These are phyloP conservation scores for Agarophyton chilense DNA, from an alignment of 23 red algal genomes.

Conservation along the genomic window DNA sequence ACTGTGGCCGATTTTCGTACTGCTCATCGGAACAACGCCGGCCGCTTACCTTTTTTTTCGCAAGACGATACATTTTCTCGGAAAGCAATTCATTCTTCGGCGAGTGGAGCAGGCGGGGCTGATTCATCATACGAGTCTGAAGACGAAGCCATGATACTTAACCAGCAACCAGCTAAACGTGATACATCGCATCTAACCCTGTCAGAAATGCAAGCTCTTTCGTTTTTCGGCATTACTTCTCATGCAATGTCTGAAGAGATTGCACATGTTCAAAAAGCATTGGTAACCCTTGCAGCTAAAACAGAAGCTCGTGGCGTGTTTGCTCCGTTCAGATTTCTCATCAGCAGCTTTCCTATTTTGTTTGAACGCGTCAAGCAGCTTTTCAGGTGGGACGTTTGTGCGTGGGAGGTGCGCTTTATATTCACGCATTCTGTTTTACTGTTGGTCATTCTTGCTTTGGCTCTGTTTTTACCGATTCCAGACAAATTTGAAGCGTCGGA, in stretches of 20 bases:
- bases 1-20: slow-evolving; percentile 7
- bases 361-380: slow-evolving; percentile 11
- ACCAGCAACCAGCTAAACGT: not conserved
- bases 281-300: slow-evolving; percentile 36
- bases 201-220: slow-evolving; percentile 36
- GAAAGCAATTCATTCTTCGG: not conserved
- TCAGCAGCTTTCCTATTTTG: slow-evolving; percentile 32
- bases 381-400: not conserved
- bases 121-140: not conserved
- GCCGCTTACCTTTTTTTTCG: not conserved
- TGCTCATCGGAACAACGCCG: not conserved
- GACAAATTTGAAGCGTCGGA: slow-evolving; percentile 42
- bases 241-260: slow-evolving; percentile 63
- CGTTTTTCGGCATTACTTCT: slow-evolving; percentile 43
- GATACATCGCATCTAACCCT: not conserved
- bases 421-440: slow-evolving; percentile 58
- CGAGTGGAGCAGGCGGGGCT: not conserved
- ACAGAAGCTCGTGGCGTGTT: slow-evolving; percentile 47
- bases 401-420: slow-evolving; percentile 56
- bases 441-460: slow-evolving; percentile 57
- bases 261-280: slow-evolving; percentile 44
- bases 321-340: slow-evolving; percentile 49
- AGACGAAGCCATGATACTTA: not conserved
- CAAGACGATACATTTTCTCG: not conserved
- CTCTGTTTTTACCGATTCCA: slow-evolving; percentile 25